These are phyloP conservation scores for Iberis pinnata DNA, from an alignment of 345 rosid species.

Conservation along the genomic window DNA sequence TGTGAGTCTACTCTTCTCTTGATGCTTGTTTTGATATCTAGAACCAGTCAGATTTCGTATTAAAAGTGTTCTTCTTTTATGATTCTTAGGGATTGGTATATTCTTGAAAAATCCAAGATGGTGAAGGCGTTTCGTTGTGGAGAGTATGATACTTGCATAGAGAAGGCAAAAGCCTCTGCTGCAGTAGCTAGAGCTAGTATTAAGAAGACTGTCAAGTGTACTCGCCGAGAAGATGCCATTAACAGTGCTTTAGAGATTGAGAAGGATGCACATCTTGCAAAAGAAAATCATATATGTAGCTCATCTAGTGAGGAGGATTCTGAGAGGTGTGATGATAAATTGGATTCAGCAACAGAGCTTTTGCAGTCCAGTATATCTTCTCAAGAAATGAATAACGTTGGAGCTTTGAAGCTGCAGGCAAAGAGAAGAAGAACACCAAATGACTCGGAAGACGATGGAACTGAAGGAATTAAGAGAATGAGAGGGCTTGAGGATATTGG, in stretches of 20 bases:
- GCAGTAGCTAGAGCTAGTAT: conserved; percentile 41
- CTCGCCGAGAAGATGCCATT: conserved; percentile 92
- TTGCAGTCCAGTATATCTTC: conserved; percentile 63
- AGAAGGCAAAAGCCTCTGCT: conserved; percentile 77
- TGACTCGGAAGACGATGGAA: conserved; percentile 98
- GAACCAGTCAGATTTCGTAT: neutral
- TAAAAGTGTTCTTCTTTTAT: conserved; percentile 7
- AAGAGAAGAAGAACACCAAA: conserved; percentile 88
- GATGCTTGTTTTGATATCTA: neutral
- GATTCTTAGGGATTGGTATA: conserved; percentile 78
- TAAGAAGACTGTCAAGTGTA: conserved; percentile 72
- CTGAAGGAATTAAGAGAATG: conserved; percentile 88
- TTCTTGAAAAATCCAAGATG: conserved; percentile 85
- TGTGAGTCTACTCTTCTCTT: conserved; percentile 50
- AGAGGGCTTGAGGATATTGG: conserved; percentile 96
- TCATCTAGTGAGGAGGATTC: conserved; percentile 38
- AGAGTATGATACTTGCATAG: conserved; percentile 75
- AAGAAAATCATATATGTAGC: conserved; percentile 42
- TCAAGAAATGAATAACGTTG: conserved; percentile 46
- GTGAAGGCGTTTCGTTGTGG: conserved; percentile 98
- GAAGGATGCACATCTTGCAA: conserved; percentile 60
- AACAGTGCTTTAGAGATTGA: conserved; percentile 89
- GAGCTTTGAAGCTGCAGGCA: conserved; percentile 45
- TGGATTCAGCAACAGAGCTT: conserved; percentile 54
- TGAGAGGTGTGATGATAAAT: conserved; percentile 38